Evolutionary conservation across 192 early-diverging fungal genomes (phyloP), one percentile per base, ranked within the genome.

Genomic region (Entomortierella beljakovae): DNA sequence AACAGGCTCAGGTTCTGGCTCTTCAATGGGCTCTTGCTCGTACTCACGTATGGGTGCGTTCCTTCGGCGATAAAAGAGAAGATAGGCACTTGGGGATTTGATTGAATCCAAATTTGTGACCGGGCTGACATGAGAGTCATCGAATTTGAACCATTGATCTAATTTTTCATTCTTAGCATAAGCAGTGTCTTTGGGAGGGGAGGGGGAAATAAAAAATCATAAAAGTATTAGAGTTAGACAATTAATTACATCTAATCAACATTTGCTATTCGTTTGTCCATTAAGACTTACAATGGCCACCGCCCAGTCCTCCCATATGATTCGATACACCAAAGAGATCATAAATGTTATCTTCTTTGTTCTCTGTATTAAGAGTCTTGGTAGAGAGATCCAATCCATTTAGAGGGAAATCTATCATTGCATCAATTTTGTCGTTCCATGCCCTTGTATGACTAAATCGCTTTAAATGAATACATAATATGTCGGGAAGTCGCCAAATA

Each of bases 391-490:
- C 84, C 48, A 93, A 64, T 26, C 84, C 77, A 25, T 82, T 74
- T 29, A 96, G 83, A 3, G 97, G 96, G 64, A 96, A 96, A 55
- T 92, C 83, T 1, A 98, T 94, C 52, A 88, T 69, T 1, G 93
- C 94, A 53, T 96, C 95, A 34, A 99, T 71, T 69, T 98, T 98
- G 72, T 97, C 91, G 29, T 92, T 87, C 80, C 98, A 98, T 10
- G 95, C 94, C 1, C 97, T 96, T 49, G 93, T 83, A 49, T 88
- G 95, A 22, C 92, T 97, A 63, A 98, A 99, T 58, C 97, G 88
- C 80, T 99, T 99, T 60, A 99, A 67, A 70, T 98, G 96, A 42
- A 99, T 88, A 25, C 98, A 81, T 11, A 99, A 84, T 34, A 99
- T 90, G 34, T 91, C 86, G 0, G 98, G 98, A 26, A 98, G 79